phyloP scores from a whole-genome alignment of 1,139 yeast species.

The Hyphopichia burtonii region DNA sequence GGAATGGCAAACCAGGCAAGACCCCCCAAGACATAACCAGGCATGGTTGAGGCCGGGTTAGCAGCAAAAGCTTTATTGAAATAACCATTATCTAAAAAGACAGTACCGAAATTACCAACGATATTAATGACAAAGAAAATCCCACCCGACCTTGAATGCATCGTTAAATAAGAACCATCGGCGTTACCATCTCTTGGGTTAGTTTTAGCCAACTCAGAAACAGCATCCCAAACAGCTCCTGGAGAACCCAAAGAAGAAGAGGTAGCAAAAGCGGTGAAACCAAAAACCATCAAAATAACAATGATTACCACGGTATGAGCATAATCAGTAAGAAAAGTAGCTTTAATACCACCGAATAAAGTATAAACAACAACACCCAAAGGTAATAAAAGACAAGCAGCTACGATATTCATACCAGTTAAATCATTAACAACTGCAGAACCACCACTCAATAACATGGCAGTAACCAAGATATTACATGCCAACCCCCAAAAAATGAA shows the following conservation, averaged over 20 bases:
- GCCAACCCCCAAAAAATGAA: conserved; percentile 78
- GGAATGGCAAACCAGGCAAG: conserved; percentile 91
- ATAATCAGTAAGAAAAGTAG: conserved; percentile 86
- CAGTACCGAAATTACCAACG: conserved; percentile 88
- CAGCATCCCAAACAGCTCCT: conserved; percentile 69
- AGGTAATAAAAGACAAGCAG: conserved; percentile 79
- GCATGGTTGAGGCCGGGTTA: conserved; percentile 77
- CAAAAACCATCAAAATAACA: conserved; percentile 59
- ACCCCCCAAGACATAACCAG: conserved; percentile 93
- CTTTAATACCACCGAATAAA: conserved; percentile 84
- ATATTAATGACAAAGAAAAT: conserved; percentile 80
- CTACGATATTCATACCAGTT: conserved; percentile 82
- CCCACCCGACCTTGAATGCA: conserved; percentile 75
- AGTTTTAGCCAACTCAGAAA: conserved; percentile 54
- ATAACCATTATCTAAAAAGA: conserved; percentile 84
- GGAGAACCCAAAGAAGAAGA: conserved; percentile 69
- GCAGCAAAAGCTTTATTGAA: conserved; percentile 92
- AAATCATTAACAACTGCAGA: conserved; percentile 73
- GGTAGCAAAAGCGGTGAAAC: conserved; percentile 64
- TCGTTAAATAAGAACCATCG: conserved; percentile 73
- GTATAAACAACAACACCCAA: conserved; percentile 83
- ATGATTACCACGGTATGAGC: conserved; percentile 68
- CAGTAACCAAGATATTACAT: conserved; percentile 84
- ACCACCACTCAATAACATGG: conserved; percentile 85
- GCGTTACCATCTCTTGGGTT: conserved; percentile 74